Evolutionary conservation across 1,284 basidiomycete genomes (phyloP), one percentile per base, ranked within the genome.

Genomic region (Ustilago curta): DNA sequence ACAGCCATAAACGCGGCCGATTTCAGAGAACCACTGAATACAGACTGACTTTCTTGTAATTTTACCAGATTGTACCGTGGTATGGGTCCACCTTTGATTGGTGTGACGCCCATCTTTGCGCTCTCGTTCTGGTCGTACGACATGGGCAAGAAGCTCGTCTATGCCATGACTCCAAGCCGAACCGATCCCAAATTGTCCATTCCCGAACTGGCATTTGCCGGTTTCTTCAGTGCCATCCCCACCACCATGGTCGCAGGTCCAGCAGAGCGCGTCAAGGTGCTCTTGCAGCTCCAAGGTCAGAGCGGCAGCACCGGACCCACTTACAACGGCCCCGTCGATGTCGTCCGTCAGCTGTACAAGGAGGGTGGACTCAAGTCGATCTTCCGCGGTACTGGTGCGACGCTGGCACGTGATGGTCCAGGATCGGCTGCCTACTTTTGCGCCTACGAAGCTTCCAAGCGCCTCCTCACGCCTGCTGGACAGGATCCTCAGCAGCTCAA

Each of bases 111-210:
- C 51, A 99, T 99, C 84, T 99, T 99, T 84, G 97, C 97, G 14
- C 88, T 99, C 48, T 97, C 95, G 4, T 99, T 99, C 88, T 98
- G 95, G 95, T 94, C 93, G 19, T 99, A 98, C 86, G 95, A 97
- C 84, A 88, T 91, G 70, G 95, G 96, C 45, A 98, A 98, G 87
- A 90, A 92, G 78, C 87, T 98, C 67, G 93, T 98, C 59, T 90
- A 91, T 79, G 84, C 90, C 19, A 62, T 84, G n/a, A 88, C 87
- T 0, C 87, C 87, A 11, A 88, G 91, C 70, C 90, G 94, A 59
- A 88, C 86, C 52, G 89, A 87, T 59, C 87, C 89, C 56, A 84
- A 87, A 29, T 88, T 99, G 47, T 90, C 91, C n/a, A 90, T 90
- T 32, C 83, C 87, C 42, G 96, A 99, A 86, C 90, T 98, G 35